Evolutionary conservation across 106 monocot genomes (phyloP), one percentile per base, ranked within the genome.

Genomic region (Chionographis japonica): DNA sequence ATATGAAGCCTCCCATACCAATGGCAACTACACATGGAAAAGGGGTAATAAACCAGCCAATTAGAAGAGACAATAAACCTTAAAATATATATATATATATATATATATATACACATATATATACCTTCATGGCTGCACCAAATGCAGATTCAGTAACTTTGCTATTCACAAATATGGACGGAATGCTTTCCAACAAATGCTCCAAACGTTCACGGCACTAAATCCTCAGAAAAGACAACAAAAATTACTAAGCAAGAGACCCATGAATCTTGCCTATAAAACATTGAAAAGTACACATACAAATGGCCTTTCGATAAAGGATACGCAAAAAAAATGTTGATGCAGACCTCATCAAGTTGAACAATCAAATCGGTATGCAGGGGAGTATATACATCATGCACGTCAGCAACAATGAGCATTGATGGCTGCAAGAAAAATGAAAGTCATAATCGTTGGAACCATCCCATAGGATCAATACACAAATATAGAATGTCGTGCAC

Each of bases 361-460:
- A 83, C 83, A 67, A 83, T 74, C 14, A 83, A 7, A 54, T 83
- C 83, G 50, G 72, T 71, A 54, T 78, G 78, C 51, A 83, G 83
- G 67, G 83, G 83, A 42, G 83, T 78, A 57, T 83, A 83, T 13
- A 83, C 83, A 67, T 83, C 83, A 71, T 83, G 74, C 49, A 83
- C 67, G 71, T 83, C 83, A 52, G 83, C 78, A 66, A 83, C 83
- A 75, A 83, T 83, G 17, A 83, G 74, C 83, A 83, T 83, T 61
- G 74, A 36, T 35, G 83, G 83, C 83, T 83, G 83, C 13, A 78
- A 46, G 2, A 10, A 10, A 46, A 46, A 46, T 46, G 46, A 10
- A 46, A 46, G 46, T 2, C 46, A 46, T 6, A 46, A 46, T 46
- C 5, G 46, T 46, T 5, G 46, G 9, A 46, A 46, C 46, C 5